Evolutionary conservation across 805 yeast genomes (phyloP).

Genomic region (Ogataea siamensis): DNA sequence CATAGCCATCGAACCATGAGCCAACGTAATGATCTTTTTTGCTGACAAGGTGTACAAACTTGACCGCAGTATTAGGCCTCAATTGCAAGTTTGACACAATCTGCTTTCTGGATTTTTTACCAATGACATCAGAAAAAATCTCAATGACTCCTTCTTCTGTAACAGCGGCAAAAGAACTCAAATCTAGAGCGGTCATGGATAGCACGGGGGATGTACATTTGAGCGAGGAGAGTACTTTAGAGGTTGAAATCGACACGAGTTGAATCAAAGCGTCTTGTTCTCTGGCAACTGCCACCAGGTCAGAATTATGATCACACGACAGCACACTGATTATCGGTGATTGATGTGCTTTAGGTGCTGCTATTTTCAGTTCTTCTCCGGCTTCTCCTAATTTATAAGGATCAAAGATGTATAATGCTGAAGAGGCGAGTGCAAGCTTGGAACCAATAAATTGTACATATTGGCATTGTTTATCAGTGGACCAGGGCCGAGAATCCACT

Average conservation of each 20-base stretch:
- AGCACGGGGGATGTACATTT: constrained; percentile 35
- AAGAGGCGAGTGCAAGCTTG: constrained; percentile 28
- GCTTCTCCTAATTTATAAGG: constrained; percentile 29
- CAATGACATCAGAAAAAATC: constrained; percentile 25
- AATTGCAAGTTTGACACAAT: constrained; percentile 16
- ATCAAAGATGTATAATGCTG: constrained; percentile 34
- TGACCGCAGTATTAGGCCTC: constrained; percentile 17
- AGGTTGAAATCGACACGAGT: constrained; percentile 33
- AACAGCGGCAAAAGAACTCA: constrained; percentile 31
- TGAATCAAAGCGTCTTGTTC: constrained; percentile 32
- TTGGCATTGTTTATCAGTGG: constrained; percentile 19
- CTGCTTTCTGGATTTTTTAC: constrained; percentile 22
- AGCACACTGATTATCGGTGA: constrained; percentile 36
- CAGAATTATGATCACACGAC: constrained; percentile 33
- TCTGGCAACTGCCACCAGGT: constrained; percentile 37
- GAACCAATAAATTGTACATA: constrained; percentile 14
- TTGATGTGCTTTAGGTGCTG: constrained; percentile 34
- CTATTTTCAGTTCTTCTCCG: constrained; percentile 30
- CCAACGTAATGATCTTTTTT: constrained; percentile 14
- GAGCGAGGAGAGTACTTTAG: constrained; percentile 32
- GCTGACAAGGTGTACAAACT: constrained; percentile 15
- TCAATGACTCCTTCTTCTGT: constrained; percentile 26
- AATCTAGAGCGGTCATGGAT: constrained; percentile 33
- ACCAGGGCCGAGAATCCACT: constrained; percentile 22
- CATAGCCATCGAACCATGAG: constrained; percentile 30